Base-by-base conservation (phyloP, 2,329 filamentous ascomycete species). In the Aureobasidium mangrovei region DNA sequence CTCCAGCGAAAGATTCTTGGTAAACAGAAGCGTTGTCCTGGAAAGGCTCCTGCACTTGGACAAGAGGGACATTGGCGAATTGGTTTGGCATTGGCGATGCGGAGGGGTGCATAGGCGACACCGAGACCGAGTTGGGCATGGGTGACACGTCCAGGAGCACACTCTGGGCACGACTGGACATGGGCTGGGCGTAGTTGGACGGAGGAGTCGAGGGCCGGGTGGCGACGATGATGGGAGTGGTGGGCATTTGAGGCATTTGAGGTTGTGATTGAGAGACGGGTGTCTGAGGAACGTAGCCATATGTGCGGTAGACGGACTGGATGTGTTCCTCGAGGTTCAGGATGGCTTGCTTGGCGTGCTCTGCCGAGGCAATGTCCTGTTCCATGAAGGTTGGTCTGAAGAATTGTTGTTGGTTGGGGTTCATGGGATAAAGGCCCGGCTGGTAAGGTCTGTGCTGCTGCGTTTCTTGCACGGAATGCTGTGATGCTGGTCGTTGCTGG, bases 381-480 rank as follows among this genome's bases (percentile, higher is more conserved):
- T 46, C 46, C 55, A 64, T 58, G 49, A 53, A 54, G 39, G 49
- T 53, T 44, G 58, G 55, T 42, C 58, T 58, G 47, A 64, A 60
- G 26, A 59, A 56, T 44, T 58, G 59, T 54, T 65, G 61, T 72
- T 73, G 69, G 63, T 68, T 70, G 59, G 69, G 67, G 60, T 70
- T 70, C 61, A 69, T 70, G 60, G 70, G 67, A 54, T 70, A 60
- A 57, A 60, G 77, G 80, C 85, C 84, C 82, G 85, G 85, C 82
- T 86, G 83, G 81, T 81, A 81, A 80, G 83, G 80, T 80, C 82
- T 82, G 77, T 90, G 87, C 84, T 88, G 83, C 82, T 91, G 88
- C 83, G 85, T 80, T 87, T 88, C 86, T 85, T 85, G 86, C 84
- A 89, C 80, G 75, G 82, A 79, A 80, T 89, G 85, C 81, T 91